A percentile compares a stretch with the other conserved stretches of the same genome.
phyloP scores from a whole-genome alignment of 345 rosid genomes.

The Cardamine chenopodiifolia region DNA sequence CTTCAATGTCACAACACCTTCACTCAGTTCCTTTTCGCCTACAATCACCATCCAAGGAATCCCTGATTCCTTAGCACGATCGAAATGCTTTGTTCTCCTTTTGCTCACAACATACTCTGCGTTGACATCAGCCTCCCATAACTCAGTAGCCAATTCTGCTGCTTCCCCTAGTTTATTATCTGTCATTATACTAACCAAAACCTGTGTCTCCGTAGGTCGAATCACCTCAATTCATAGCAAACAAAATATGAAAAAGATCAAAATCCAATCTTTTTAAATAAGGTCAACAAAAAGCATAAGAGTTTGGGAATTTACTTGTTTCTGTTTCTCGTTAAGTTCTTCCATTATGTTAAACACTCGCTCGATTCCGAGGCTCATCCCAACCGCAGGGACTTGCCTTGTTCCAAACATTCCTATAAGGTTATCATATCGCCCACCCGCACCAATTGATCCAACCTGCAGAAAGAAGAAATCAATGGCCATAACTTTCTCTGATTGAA shows the following conservation, averaged over 20 bases:
- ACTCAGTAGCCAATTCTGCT: conserved; percentile 65
- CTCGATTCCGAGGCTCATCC: conserved; percentile 93
- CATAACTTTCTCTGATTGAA: not conserved
- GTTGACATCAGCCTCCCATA: conserved; percentile 66
- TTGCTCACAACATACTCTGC: conserved; percentile 70
- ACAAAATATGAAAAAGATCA: not conserved
- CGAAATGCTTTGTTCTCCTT: conserved; percentile 62
- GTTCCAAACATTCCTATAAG: conserved; percentile 89
- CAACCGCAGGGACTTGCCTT: conserved; percentile 91
- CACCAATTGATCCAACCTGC: conserved; percentile 96
- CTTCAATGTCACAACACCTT: conserved; percentile 65
- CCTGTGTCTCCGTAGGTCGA: conserved; percentile 79
- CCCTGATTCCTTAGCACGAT: conserved; percentile 9
- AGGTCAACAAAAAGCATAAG: not conserved
- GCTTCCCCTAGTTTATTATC: conserved; percentile 60
- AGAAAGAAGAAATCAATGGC: not conserved
- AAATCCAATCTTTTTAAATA: not conserved
- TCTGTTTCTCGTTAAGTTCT: conserved; percentile 52
- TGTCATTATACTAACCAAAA: conserved; percentile 57
- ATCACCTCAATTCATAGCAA: conserved; percentile 46
- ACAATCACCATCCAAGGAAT: conserved; percentile 65
- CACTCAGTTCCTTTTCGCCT: conserved; percentile 62
- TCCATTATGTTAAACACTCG: conserved; percentile 89
- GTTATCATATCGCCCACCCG: conserved; percentile 93
- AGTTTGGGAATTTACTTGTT: conserved; percentile 53